Evolutionary conservation across 352 stramenopile species (phyloP), one percentile per base, ranked within the genome.

Genomic region (Globisporangium sylvaticum): DNA sequence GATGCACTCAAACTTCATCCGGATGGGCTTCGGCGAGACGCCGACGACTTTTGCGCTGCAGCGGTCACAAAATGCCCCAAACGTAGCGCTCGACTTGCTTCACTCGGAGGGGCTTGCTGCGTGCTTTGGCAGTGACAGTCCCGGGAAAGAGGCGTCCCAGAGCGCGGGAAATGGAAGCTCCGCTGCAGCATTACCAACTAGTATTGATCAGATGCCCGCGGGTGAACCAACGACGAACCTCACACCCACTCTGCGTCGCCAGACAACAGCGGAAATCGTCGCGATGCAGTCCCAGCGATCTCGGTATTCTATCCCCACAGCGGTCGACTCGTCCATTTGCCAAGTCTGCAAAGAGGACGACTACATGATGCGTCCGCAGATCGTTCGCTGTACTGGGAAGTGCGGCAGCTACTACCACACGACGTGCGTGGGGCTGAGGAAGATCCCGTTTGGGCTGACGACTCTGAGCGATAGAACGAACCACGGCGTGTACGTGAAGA

Each of bases 1-100:
- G 9, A 91, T 93, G 80, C 82, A 95, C 58, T 90, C 81, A 12
- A 92, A 91, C 55, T 92, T 95, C 48, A 83, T 91, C 46, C 79
- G 83, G 20, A 92, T 91, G 80, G 87, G 87, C 0, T 95, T 92
- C 59, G 76, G 77, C 44, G 83, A 91, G 48, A 88, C 79, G 1
- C 73, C 83, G 3, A 88, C 84, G 14, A 95, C 85, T 1, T 95
- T 94, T 59, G 83, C 87, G 18, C 65, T 95, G 0, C 85, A 95
- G 62, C 76, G 83, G 24, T 91, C 87, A 4, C 81, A 91, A 48
- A 95, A 95, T 58, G 68, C 79, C 6, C 85, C 84, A 8, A 92
- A 93, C 56, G 71, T 89, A 15, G 87, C 87, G 22, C 75, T 95
- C 10, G 84, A 92, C 50, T 58, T 94, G 9, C 68, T 95, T 25